A percentile compares a stretch with the other conserved stretches of the same genome.
Conservation (phyloP, 108 stramenopile species). For the Nitzschia sp. region DNA sequence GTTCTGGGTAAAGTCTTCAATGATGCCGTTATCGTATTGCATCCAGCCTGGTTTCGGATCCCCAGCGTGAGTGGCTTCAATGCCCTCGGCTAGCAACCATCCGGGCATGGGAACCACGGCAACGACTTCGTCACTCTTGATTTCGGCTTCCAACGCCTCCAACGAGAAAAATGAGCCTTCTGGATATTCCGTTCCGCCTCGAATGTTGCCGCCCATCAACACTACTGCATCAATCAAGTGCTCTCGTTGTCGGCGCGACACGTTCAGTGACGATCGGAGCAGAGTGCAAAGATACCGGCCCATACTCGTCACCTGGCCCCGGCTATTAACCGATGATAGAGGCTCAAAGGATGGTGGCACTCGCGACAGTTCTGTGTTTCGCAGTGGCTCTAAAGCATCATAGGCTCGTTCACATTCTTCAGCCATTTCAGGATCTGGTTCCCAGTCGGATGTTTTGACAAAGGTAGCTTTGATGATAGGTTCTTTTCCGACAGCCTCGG, state of each 20-base stretch:
- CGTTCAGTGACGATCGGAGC: constrained; percentile 33
- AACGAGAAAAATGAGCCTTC: constrained; percentile 42
- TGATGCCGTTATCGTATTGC: constrained; percentile 54
- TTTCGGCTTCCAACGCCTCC: constrained; percentile 52
- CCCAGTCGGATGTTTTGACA: constrained; percentile 34
- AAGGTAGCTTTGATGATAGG: constrained; percentile 32
- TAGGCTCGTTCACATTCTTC: constrained; percentile 43
- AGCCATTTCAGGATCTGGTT: constrained; percentile 27
- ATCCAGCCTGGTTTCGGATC: constrained; percentile 64
- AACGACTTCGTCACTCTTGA: constrained; percentile 43
- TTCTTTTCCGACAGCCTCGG: background rate
- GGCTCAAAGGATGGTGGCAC: constrained; percentile 44
- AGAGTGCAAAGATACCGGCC: constrained; percentile 43
- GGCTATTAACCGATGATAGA: constrained; percentile 29
- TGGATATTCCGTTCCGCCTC: constrained; percentile 40
- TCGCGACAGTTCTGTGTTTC: constrained; percentile 45
- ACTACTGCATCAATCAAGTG: constrained; percentile 23
- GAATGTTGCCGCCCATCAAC: constrained; percentile 39
- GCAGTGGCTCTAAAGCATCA: constrained; percentile 39
- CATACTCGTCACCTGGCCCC: constrained; percentile 45
- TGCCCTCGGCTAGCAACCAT: constrained; percentile 46
- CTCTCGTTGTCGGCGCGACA: constrained; percentile 3
- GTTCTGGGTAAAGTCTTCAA: constrained; percentile 23
- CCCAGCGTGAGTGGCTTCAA: constrained; percentile 45
- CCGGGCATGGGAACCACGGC: constrained; percentile 52